Percentiles rank a stretch among this genome's conserved stretches.
phyloP scores from a whole-genome alignment of 306 rosid species.

The Mimosa bimucronata region DNA sequence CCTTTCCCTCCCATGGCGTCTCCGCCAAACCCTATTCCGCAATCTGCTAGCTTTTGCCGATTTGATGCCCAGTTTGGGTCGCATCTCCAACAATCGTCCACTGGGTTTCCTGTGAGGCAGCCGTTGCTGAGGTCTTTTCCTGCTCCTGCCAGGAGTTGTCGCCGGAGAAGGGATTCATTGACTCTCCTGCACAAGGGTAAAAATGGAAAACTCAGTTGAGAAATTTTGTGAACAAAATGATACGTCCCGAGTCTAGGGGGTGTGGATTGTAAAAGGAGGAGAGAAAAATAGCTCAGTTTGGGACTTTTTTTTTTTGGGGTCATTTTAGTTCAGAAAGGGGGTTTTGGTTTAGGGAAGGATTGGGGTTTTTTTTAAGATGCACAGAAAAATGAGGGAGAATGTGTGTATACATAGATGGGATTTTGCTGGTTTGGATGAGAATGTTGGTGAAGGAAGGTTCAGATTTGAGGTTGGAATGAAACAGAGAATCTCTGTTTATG shows the following conservation, averaged over 20 bases:
- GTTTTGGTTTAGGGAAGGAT: neutral
- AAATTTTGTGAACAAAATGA: too few species aligned
- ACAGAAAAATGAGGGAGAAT: neutral
- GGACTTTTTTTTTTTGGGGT: too few species aligned
- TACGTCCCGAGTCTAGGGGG: too few species aligned
- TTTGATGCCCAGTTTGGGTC: conserved; percentile 60
- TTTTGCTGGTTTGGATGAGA: neutral
- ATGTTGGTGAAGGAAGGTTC: neutral
- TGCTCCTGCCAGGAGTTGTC: conserved; percentile 47
- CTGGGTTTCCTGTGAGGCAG: conserved; percentile 81
- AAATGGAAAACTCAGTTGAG: neutral
- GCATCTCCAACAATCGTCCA: conserved; percentile 98
- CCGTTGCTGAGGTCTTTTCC: conserved; percentile 39
- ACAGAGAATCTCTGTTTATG: conserved; percentile 14
- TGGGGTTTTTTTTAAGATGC: neutral
- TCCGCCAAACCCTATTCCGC: conserved; percentile 86
- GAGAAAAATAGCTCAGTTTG: too few species aligned
- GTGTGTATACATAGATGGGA: neutral
- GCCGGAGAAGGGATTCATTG: conserved; percentile 63
- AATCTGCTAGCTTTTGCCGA: conserved; percentile 85
- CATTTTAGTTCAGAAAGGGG: conserved; percentile 41
- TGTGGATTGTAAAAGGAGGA: too few species aligned
- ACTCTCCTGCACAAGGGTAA: conserved; percentile 57
- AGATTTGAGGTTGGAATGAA: neutral
- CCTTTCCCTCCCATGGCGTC: conserved; percentile 88